Evolutionary conservation across 2,329 filamentous ascomycete species (phyloP).

Genomic region (Pyricularia pennisetigena): DNA sequence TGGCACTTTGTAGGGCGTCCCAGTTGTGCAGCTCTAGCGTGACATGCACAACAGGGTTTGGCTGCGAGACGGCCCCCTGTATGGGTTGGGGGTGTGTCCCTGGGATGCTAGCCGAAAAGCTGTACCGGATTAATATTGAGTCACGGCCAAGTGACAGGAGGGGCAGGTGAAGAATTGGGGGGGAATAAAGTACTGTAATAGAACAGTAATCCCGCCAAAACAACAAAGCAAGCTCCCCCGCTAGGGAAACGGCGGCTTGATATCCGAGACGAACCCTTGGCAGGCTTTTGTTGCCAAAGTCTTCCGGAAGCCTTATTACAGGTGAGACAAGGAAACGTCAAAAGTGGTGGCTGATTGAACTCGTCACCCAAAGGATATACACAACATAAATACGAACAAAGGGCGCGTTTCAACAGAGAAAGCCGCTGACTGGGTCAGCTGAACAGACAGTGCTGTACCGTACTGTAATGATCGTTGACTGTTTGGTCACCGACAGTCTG

Average conservation of each 20-base stretch:
- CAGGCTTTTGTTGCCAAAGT: neutral
- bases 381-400: neutral
- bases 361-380: neutral
- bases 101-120: neutral
- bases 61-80: neutral
- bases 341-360: neutral
- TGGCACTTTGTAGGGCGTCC: constrained; percentile 3
- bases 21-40: constrained; percentile 4
- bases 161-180: neutral
- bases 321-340: neutral
- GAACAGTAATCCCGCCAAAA: neutral
- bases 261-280: constrained; percentile 1
- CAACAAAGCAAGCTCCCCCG: neutral
- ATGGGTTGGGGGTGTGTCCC: constrained; percentile 3
- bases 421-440: neutral
- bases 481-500: neutral
- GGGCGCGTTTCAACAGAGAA: neutral
- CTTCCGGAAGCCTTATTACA: neutral
- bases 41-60: neutral
- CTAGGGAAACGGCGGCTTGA: neutral
- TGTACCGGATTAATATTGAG: neutral
- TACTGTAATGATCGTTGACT: neutral
- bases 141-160: neutral
- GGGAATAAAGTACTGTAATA: neutral
- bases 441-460: neutral